Conservation (phyloP, 441 rosid genomes). For the Populus hybrid region DNA sequence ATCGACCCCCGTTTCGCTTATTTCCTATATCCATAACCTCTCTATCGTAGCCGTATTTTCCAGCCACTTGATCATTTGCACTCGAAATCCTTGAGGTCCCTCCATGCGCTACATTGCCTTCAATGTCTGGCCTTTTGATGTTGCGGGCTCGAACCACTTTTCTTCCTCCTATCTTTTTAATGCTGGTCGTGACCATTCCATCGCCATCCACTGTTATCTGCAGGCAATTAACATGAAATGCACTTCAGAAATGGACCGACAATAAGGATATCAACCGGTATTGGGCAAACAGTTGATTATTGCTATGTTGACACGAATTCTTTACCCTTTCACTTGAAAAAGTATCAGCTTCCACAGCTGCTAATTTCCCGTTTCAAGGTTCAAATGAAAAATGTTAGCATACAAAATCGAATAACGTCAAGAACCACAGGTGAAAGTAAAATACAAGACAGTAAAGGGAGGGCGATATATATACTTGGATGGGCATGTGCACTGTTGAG, state of each 20-base stretch:
- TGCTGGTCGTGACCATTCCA: background rate
- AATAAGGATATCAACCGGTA: background rate
- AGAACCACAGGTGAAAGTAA: background rate
- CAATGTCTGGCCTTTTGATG: background rate
- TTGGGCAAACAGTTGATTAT: background rate
- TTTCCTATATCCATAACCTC: background rate
- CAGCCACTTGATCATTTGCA: background rate
- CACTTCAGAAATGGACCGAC: background rate
- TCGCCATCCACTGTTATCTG: background rate
- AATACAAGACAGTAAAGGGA: background rate
- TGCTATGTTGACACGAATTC: background rate
- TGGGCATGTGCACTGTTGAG: slow-evolving; percentile 5
- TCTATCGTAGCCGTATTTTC: background rate
- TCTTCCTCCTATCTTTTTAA: slow-evolving; percentile 15
- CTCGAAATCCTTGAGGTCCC: background rate
- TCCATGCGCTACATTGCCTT: background rate
- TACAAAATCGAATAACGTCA: background rate
- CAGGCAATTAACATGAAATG: background rate
- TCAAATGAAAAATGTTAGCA: background rate
- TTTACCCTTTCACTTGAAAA: slow-evolving; percentile 6
- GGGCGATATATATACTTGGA: slow-evolving; percentile 20
- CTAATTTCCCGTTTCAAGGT: background rate
- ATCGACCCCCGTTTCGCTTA: background rate
- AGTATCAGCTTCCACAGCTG: slow-evolving; percentile 12
- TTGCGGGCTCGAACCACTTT: background rate